phyloP scores from a whole-genome alignment of 139 green algal genomes.

The Closterium sp. region DNA sequence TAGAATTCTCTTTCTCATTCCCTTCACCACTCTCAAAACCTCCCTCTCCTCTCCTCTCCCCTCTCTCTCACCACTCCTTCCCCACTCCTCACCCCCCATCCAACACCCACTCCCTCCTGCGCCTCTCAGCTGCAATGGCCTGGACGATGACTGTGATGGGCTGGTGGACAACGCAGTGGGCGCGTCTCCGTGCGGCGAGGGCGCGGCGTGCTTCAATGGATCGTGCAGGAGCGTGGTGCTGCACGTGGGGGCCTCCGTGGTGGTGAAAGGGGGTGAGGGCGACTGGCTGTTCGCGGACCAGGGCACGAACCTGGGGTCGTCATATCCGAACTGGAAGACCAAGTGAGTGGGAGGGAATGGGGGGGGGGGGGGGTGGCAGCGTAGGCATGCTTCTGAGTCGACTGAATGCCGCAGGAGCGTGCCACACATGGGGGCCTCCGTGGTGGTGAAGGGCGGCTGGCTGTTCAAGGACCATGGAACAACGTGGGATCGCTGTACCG shows the following conservation, averaged over 20 bases:
- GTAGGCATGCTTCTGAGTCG: conserved; percentile 30
- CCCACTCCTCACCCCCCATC: no score
- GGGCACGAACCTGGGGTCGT: background rate
- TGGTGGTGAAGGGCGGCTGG: background rate
- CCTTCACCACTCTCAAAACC: no score
- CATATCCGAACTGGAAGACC: background rate
- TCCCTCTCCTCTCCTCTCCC: no score
- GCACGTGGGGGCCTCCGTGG: background rate
- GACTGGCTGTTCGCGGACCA: background rate
- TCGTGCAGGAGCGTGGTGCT: background rate
- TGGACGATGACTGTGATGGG: conserved; percentile 36
- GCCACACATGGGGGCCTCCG: background rate
- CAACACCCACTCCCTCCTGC: no score
- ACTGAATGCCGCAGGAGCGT: background rate
- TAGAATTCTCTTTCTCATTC: no score
- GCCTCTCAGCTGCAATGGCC: conserved; percentile 9
- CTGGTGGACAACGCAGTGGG: conserved; percentile 17
- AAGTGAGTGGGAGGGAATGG: background rate
- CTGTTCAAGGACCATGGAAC: background rate
- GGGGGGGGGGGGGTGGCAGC: background rate
- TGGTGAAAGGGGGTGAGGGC: background rate
- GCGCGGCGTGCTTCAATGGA: conserved; percentile 12
- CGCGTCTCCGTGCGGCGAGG: conserved; percentile 1
- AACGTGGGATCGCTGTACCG: background rate
- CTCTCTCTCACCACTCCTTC: no score